Base-by-base conservation (phyloP, 495 filamentous ascomycete species). In the Trichoderma asperelloides region DNA sequence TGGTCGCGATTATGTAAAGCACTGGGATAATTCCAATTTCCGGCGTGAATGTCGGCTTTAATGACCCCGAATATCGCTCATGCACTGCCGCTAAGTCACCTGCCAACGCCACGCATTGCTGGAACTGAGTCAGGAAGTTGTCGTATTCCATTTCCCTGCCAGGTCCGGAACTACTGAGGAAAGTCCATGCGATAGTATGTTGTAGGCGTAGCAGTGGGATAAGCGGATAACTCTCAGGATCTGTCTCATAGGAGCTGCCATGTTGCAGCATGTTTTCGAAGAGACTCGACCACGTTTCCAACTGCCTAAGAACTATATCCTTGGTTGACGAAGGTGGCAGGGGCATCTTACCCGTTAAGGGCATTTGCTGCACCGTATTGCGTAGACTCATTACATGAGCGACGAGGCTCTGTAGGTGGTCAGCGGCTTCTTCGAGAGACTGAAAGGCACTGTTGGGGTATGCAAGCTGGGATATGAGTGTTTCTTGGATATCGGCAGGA, bases 1-100 rank as follows among this genome's bases (percentile, higher is more conserved):
- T 76, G 64, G 30, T 68, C 62, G 73, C 74, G 33, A 76, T 69
- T 39, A 76, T 71, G 66, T 74, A 76, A 51, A 73, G 73, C 63
- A 64, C 70, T 11, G 70, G 68, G 60, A 71, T 23, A 13, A 69
- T 66, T 40, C 68, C 70, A 15, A 71, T 41, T 27, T 71, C 70
- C n/a, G 65, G 68, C 25, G 70, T 71, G 21, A 69, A 71, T 5
- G 55, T 69, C 21, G 68, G 70, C 64, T 68, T 65, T 21, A 64
- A 28, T 13, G 66, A 65, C 51, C 62, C 63, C 28, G 55, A 39
- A n/a, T 68, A 63, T 37, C 30, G 55, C 40, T 66, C 63, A 27
- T 63, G 65, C 51, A 12, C 51, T 28, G 41, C 55, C 41, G 49
- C 63, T 47, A 57, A 12, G 1, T 49, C 33, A 41, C 55, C 51